Base-by-base conservation (phyloP, 2,329 filamentous ascomycete species). In the Colletotrichum scovillei region DNA sequence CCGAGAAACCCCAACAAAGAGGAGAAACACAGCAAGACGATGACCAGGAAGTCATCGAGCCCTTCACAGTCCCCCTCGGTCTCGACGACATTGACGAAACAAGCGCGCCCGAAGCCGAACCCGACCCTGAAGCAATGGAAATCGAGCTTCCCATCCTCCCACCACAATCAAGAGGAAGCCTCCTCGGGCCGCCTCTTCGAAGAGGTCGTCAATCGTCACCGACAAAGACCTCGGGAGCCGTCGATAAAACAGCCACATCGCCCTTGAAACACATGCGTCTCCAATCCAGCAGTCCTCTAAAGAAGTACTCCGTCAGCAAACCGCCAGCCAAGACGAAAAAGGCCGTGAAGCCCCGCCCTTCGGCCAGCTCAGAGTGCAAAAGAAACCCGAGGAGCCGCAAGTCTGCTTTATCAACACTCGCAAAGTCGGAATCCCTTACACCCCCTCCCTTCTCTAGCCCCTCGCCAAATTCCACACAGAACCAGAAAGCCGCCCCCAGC, bases 201-300 rank as follows among this genome's bases (percentile, higher is more conserved):
- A 49, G 42, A n/a, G 38, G 24, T n/a, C 53, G 53, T 8, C 52
- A 16, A 1, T 57, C 52, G 2, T 46, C 24, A 6, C 22, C 16
- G 28, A 46, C 52, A 14, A 57, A 16, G n/a, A 19, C 22, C 38
- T 38, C 52, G 8, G 11, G n/a, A 28, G 28, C 22, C n/a, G 22
- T 26, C 28, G 46, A 22, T 2, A 52, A 42, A 22, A 42, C 28
- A 5, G 52, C 32, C 42, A 56, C 30, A 1, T 70, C 67, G 1
- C 53, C 67, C 3, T 66, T 66, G 53, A 53, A 55, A 22, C 19
- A 22, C 16, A 63, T 70, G n/a, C 24, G n/a, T 16, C 62, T 70
- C 22, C 38, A 42, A 35, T 66, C 67, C 14, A 70, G 62, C 62
- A 70, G 67, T 28, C 62, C 67, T 3, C 38, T 53, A 19, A 66